A percentile compares a stretch with the other conserved stretches of the same genome.
These are phyloP conservation scores for Trichoderma orchidacearum DNA, from an alignment of 495 filamentous ascomycete genomes.

Conservation along the genomic window DNA sequence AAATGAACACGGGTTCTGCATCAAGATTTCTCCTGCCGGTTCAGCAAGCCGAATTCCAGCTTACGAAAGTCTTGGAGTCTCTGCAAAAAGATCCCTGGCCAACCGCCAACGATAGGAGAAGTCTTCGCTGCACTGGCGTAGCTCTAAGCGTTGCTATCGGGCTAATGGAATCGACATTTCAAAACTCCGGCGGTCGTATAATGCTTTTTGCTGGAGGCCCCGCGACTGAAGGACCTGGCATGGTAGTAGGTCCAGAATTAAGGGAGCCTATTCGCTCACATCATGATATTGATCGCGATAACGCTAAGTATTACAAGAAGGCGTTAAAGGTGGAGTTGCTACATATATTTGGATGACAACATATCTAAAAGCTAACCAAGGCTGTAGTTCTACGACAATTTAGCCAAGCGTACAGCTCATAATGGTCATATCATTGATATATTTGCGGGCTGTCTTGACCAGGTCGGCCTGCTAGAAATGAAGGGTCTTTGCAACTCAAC, in stretches of 20 bases:
- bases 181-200: constrained; percentile 86
- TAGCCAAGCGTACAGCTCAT: constrained; percentile 91
- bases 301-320: constrained; percentile 99
- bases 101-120: constrained; percentile 84
- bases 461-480: constrained; percentile 97
- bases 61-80: constrained; percentile 93
- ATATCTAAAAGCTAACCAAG: constrained; percentile 14
- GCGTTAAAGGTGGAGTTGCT: constrained; percentile 67
- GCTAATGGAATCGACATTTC: constrained; percentile 84
- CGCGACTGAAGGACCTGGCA: constrained; percentile 89
- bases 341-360: not conserved
- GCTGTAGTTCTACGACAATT: constrained; percentile 80
- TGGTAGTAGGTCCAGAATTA: constrained; percentile 94
- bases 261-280: constrained; percentile 96
- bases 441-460: constrained; percentile 95
- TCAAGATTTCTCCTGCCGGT: constrained; percentile 90
- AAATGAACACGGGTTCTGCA: constrained; percentile 63
- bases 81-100: constrained; percentile 98
- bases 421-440: constrained; percentile 97
- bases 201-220: constrained; percentile 97
- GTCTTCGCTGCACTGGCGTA: constrained; percentile 88
- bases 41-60: constrained; percentile 93
- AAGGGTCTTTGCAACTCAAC: constrained; percentile 94
- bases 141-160: constrained; percentile 91
- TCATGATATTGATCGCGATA: constrained; percentile 97